Percentiles rank a stretch among this genome's conserved stretches.
phyloP scores from a whole-genome alignment of 192 early-diverging fungal genomes.

The Backusella mclennaniae region DNA sequence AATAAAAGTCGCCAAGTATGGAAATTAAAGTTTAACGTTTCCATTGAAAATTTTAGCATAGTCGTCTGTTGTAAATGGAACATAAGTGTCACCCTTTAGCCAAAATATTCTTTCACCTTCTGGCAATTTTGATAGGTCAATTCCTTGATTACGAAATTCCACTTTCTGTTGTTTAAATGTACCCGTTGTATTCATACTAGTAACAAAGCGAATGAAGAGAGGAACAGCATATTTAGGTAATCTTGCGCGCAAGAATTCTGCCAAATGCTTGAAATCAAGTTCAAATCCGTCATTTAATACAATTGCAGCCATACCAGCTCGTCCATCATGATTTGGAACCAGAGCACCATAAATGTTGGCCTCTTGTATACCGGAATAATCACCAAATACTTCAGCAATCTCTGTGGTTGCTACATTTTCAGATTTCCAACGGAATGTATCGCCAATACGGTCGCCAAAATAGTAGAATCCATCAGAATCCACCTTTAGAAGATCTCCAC shows the following conservation, averaged over 20 bases:
- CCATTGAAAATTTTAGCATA: slow-evolving; percentile 15
- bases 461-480: slow-evolving; percentile 52
- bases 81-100: slow-evolving; percentile 41
- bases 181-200: slow-evolving; percentile 47
- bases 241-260: slow-evolving; percentile 22
- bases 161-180: slow-evolving; percentile 56
- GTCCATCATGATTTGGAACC: slow-evolving; percentile 58
- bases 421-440: slow-evolving; percentile 72
- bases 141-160: slow-evolving; percentile 45
- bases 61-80: slow-evolving; percentile 36
- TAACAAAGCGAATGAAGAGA: slow-evolving; percentile 56
- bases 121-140: slow-evolving; percentile 34
- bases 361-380: slow-evolving; percentile 50
- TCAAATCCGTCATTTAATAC: slow-evolving; percentile 36
- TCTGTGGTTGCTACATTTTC: slow-evolving; percentile 62
- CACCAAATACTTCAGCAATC: slow-evolving; percentile 52
- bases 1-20: too few relatives aligned
- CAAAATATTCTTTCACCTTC: slow-evolving; percentile 39
- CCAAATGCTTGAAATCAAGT: slow-evolving; percentile 42
- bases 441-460: slow-evolving; percentile 69
- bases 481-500: slow-evolving; percentile 58
- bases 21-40: slow-evolving; percentile 25
- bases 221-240: slow-evolving; percentile 70
- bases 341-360: slow-evolving; percentile 64
- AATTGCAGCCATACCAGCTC: slow-evolving; percentile 67